Evolutionary conservation across 352 stramenopile species (phyloP), one percentile per base, ranked within the genome.

Genomic region (Pythium vanterpoolii): DNA sequence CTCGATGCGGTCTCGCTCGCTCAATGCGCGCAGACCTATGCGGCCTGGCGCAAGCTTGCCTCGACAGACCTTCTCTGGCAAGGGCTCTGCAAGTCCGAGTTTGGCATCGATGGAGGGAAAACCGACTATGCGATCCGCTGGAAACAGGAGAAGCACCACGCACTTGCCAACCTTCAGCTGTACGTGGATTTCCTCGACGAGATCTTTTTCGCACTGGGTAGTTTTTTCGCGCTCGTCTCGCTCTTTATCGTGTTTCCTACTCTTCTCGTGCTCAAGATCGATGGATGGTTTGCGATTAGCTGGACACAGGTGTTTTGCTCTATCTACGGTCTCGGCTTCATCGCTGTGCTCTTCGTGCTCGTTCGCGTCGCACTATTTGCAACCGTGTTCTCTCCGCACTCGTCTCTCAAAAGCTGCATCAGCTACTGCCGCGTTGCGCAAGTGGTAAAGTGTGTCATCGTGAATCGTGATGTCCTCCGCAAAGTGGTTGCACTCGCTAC

Each of bases 181-280:
- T 68, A 60, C 42, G n/a, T 68, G 9, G 42, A 56, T 16, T 68
- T 64, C 45, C 40, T 64, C 46, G 61, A 68, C 55, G 61, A 68
- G 34, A 60, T 68, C 30, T 60, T 39, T 49, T 60, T 68, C 24
- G 46, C 61, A 31, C 42, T 64, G 19, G 40, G 39, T 7, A 49
- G 5, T 8, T 59, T 59, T 26, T 60, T 59, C 24, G 40, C 54
- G 13, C 39, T 68, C 1, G 47, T 60, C 3, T 60, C 54, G 8
- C 13, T 56, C 0, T 64, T 46, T 33, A 46, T 34, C 24, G 60
- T 57, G 24, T 63, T 68, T 28, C 60, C 60, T 5, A 3, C 26
- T 2, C 53, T 68, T 1, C 18, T 57, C 14, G 47, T 63, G 16
- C 23, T 69, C 28, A 60, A 65, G 43, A 26, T 49, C 1, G 56